Conservation (phyloP, 2,329 filamentous ascomycete genomes). For the Diaporthe destruens region DNA sequence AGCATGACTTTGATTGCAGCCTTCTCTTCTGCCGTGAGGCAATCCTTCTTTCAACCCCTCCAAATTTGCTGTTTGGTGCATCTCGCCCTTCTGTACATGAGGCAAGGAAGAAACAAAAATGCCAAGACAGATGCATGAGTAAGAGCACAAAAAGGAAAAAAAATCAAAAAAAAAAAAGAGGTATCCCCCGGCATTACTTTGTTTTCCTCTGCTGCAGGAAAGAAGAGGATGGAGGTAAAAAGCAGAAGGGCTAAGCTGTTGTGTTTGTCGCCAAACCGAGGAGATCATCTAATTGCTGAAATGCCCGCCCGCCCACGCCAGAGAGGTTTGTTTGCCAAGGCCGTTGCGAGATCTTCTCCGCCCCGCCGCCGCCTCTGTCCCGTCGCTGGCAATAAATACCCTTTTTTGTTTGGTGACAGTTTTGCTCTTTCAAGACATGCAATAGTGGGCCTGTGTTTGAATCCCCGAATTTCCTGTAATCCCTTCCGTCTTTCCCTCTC, state of each 20-base stretch:
- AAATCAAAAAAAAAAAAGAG: neutral
- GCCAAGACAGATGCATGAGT: slow-evolving; percentile 23
- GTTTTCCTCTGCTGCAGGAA: slow-evolving; percentile 63
- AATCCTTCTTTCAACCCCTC: slow-evolving; percentile 47
- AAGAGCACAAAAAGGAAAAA: slow-evolving; percentile 6
- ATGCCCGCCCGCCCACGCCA: slow-evolving; percentile 3
- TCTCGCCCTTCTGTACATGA: slow-evolving; percentile 36
- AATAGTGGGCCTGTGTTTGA: slow-evolving; percentile 13
- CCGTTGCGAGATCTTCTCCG: neutral
- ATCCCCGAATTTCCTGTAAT: neutral
- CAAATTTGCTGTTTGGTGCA: slow-evolving; percentile 22
- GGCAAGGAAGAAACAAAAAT: slow-evolving; percentile 39
- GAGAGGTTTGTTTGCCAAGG: no score
- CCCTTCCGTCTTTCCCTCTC: neutral
- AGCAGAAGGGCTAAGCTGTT: slow-evolving; percentile 30
- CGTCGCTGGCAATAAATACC: neutral
- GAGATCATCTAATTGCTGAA: slow-evolving; percentile 36
- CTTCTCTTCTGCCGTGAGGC: slow-evolving; percentile 53
- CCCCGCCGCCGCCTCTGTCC: slow-evolving; percentile 1
- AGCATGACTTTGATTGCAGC: slow-evolving; percentile 19
- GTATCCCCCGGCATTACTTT: slow-evolving; percentile 65
- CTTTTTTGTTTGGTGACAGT: slow-evolving; percentile 2
- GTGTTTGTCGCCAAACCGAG: slow-evolving; percentile 27
- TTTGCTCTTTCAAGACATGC: slow-evolving; percentile 14
- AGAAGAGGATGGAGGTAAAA: neutral